Percentiles rank a stretch among this genome's conserved stretches.
phyloP scores from a whole-genome alignment of 1,284 basidiomycete species.

The Microbotryum violaceum region DNA sequence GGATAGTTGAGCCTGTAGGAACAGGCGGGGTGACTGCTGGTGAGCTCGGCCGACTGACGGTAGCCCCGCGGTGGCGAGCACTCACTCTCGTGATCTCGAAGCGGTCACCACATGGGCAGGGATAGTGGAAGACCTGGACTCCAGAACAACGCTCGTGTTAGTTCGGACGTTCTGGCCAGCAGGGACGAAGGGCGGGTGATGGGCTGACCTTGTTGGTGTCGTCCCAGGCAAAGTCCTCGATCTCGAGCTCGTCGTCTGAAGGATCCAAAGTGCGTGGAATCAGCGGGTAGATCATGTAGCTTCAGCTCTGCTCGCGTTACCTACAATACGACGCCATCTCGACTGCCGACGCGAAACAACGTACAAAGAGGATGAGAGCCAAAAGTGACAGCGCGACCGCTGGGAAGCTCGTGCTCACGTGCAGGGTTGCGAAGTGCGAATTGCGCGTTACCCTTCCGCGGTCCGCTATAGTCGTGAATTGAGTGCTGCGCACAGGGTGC shows the following conservation, averaged over 20 bases:
- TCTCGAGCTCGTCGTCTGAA: conserved; percentile 76
- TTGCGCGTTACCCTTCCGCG: conserved; percentile 60
- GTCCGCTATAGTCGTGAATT: conserved; percentile 54
- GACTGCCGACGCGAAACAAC: too few species aligned
- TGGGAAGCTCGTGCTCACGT: too few species aligned
- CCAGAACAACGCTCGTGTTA: background rate
- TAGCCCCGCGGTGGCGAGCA: background rate
- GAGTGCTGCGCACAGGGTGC: too few species aligned
- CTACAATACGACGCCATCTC: conserved; percentile 31
- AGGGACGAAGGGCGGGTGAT: background rate
- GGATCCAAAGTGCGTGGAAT: background rate
- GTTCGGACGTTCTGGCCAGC: background rate
- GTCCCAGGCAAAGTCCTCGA: conserved; percentile 93
- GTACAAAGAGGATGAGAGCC: too few species aligned
- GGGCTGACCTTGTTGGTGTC: conserved; percentile 49
- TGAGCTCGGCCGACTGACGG: background rate
- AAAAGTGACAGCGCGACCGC: too few species aligned
- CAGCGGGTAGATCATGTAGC: too few species aligned
- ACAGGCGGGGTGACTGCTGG: background rate
- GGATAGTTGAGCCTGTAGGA: conserved; percentile 55
- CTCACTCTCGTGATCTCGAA: conserved; percentile 81
- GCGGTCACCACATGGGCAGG: conserved; percentile 95
- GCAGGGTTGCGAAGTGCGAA: too few species aligned
- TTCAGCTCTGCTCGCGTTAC: background rate
- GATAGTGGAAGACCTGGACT: conserved; percentile 75